Base-by-base conservation (phyloP, 495 filamentous ascomycete species). In the Viridothelium virens region DNA sequence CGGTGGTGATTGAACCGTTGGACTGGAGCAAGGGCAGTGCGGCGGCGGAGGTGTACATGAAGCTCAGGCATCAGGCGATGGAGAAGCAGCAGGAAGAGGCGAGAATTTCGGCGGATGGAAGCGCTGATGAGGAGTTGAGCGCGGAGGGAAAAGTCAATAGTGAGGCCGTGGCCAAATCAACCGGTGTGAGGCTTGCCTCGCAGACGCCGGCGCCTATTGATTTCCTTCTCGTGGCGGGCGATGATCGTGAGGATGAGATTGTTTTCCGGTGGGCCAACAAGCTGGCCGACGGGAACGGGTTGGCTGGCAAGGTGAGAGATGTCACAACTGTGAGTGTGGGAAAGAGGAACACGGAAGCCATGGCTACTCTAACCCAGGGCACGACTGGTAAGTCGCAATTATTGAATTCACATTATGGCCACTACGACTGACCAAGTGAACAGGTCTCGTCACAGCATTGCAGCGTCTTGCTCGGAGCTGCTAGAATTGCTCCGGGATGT, bases 241-340 rank as follows among this genome's bases (percentile, higher is more conserved):
- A 96, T 72, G 89, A 90, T 53, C 89, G 92, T 6, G 92, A 96
- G 66, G 92, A 97, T 70, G 92, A 96, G 73, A 87, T 90, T 59
- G 87, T 96, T 33, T 97, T 92, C 80, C 89, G 87, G 41, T 97
- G 92, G 92, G 92, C 92, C 37, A 96, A 96, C 76, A 80, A 85
- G 39, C 76, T 96, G 37, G 79, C 53, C 25, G 53, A 36, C 18
- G 53, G 79, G 33, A 79, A 77, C 1, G 75, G 78, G 44, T 79
- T 81, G 38, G 75, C 72, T 5, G 80, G 67, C 12, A 56, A 37
- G 6, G 59, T 95, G 53, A 75, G 85, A 41, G 81, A 90, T 65
- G 87, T 91, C 6, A 86, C 87, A 70, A 96, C 91, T 1, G 91
- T 96, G 25, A 91, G 86, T 63, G 77, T 97, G 63, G 92, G 92